A percentile compares a stretch with the other conserved stretches of the same genome.
Conservation (phyloP, 257 asterid species). For the Solanum lignicaule region DNA sequence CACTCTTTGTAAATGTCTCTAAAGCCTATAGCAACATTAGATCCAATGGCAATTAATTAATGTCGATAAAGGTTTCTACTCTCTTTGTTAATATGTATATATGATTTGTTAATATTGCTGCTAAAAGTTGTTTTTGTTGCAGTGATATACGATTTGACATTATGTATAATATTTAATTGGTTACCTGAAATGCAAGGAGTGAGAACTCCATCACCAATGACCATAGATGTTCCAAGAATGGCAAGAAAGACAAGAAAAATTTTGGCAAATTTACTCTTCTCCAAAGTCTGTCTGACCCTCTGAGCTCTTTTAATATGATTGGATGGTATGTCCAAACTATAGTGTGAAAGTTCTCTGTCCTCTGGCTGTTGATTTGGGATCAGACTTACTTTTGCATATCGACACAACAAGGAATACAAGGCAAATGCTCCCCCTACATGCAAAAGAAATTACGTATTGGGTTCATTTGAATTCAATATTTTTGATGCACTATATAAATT, state of each 20-base stretch:
- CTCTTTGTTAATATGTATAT: no score
- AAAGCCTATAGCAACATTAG: accelerated
- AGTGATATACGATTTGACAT: background rate
- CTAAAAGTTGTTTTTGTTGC: no score
- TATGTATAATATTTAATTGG: background rate
- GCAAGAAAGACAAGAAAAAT: conserved; percentile 41
- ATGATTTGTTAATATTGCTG: no score
- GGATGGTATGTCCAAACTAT: conserved; percentile 38
- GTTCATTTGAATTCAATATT: background rate
- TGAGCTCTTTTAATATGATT: conserved; percentile 34
- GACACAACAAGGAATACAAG: conserved; percentile 52
- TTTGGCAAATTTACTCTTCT: conserved; percentile 40
- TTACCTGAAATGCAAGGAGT: conserved; percentile 76
- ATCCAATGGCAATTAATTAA: background rate
- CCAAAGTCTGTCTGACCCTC: conserved; percentile 34
- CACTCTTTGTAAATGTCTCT: background rate
- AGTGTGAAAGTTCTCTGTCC: conserved; percentile 50
- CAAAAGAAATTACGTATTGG: background rate
- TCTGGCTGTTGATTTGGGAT: conserved; percentile 64
- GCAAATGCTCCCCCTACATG: conserved; percentile 76
- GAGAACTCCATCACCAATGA: conserved; percentile 73
- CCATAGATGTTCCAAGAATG: conserved; percentile 79
- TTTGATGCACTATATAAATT: background rate
- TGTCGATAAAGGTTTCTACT: no score
- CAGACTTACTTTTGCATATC: conserved; percentile 59